A percentile compares a stretch with the other conserved stretches of the same genome.
Conservation (phyloP, 2,329 filamentous ascomycete species). For the Fusarium sp. region DNA sequence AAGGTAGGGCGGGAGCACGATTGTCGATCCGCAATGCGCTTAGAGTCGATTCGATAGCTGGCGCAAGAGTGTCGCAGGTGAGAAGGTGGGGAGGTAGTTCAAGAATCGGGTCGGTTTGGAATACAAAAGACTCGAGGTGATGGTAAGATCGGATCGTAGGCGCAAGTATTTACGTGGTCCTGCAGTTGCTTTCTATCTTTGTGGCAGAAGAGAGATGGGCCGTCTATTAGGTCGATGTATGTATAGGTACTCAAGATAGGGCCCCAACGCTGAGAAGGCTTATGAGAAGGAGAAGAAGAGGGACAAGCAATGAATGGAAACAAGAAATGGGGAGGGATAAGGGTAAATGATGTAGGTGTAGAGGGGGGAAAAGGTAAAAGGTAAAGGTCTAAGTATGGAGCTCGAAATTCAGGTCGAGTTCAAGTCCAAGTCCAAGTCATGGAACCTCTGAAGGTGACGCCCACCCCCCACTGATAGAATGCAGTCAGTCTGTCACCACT, state of each 20-base stretch:
- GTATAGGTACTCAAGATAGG: slow-evolving; percentile 8
- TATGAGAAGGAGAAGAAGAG: background rate
- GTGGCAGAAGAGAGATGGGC: slow-evolving; percentile 13
- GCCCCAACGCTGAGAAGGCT: background rate
- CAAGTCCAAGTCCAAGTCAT: slow-evolving; percentile 18
- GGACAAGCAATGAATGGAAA: slow-evolving; percentile 17
- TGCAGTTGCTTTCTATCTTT: slow-evolving; percentile 15
- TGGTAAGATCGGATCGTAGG: slow-evolving; percentile 12
- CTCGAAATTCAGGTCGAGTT: slow-evolving; percentile 9
- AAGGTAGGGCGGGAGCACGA: background rate
- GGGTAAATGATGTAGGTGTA: slow-evolving; percentile 23
- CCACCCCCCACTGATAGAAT: slow-evolving; percentile 25
- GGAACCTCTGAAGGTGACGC: slow-evolving; percentile 18
- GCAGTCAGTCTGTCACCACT: background rate
- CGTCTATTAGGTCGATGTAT: slow-evolving; percentile 19
- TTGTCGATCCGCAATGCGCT: slow-evolving; percentile 8
- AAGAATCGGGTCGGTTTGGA: background rate
- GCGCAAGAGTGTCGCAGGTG: slow-evolving; percentile 17
- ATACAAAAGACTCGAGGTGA: background rate
- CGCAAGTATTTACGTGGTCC: slow-evolving; percentile 8
- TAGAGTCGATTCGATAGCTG: background rate
- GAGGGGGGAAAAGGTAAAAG: background rate
- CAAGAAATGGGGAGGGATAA: slow-evolving; percentile 14
- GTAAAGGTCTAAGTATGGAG: slow-evolving; percentile 26
- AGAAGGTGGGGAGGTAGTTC: background rate